Evolutionary conservation across 2,329 filamentous ascomycete genomes (phyloP).

Genomic region (Microthyrium microscopicum): DNA sequence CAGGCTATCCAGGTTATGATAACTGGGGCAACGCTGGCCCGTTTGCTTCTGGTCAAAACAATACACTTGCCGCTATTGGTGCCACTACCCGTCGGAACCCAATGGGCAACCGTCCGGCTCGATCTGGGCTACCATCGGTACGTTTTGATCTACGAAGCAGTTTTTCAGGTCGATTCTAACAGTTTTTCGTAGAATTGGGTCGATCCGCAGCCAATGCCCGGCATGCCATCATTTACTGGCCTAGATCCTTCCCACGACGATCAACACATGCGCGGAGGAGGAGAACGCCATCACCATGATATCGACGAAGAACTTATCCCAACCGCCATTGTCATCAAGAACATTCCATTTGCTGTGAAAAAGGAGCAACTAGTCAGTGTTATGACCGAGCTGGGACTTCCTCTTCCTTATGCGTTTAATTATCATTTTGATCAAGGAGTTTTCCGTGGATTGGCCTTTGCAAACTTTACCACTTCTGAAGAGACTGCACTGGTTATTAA

Average conservation of each 20-base stretch:
- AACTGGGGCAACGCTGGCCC: slow-evolving; percentile 59
- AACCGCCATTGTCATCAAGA: slow-evolving; percentile 98
- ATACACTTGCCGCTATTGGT: slow-evolving; percentile 43
- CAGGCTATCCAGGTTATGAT: slow-evolving; percentile 52
- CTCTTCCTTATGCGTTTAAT: slow-evolving; percentile 95
- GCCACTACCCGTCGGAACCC: slow-evolving; percentile 39
- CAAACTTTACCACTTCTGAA: slow-evolving; percentile 91
- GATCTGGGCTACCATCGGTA: slow-evolving; percentile 56
- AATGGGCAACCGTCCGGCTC: slow-evolving; percentile 28
- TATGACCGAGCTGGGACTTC: slow-evolving; percentile 88
- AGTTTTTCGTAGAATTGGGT: slow-evolving; percentile 40
- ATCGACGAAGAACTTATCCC: slow-evolving; percentile 82
- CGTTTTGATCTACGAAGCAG: slow-evolving; percentile 10
- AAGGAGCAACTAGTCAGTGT: slow-evolving; percentile 86
- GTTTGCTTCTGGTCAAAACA: slow-evolving; percentile 41
- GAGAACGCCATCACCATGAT: slow-evolving; percentile 30
- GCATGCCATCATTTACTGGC: slow-evolving; percentile 21
- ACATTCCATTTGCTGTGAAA: slow-evolving; percentile 95
- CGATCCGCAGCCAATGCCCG: slow-evolving; percentile 28
- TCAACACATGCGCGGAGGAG: slow-evolving; percentile 17
- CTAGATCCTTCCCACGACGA: slow-evolving; percentile 17
- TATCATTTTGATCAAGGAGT: slow-evolving; percentile 98
- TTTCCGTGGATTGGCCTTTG: slow-evolving; percentile 88
- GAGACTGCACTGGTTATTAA: slow-evolving; percentile 90
- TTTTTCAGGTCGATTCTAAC: slow-evolving; percentile 10